Evolutionary conservation across 1,284 basidiomycete genomes (phyloP), one percentile per base, ranked within the genome.

Genomic region (Ceratobasidium papillatum): DNA sequence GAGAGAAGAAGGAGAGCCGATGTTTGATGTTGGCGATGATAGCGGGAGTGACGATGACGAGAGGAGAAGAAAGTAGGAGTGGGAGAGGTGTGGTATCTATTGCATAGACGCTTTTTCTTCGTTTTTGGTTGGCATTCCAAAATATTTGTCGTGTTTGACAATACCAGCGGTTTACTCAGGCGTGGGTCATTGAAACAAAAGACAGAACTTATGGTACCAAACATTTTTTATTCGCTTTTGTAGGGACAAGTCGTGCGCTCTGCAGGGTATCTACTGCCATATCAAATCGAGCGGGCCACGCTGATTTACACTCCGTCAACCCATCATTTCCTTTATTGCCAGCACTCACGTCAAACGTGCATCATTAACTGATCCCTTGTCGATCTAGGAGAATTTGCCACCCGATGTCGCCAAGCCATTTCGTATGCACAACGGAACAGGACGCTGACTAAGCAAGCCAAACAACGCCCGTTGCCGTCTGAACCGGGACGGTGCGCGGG

Each of bases 31-130:
- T 78, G 82, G 84, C 41, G 79, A 86, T 1, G 85, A 84, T 0
- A 85, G 85, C 78, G 82, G 84, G 47, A 78, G 86, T 3, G 86
- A 84, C 0, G 85, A 85, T 30, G 85, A 83, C 30, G 83, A 85
- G 0, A 56, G 51, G 32, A 36, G 30, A 17, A 63, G 75, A 45
- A 51, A 74, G 25, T 52, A n/a, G 51, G 56, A 41, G 75, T 22
- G 62, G 17, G 76, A 19, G 62, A 47, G 34, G 61, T 59, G 14
- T 65, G 45, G 56, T 38, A 74, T 43, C 61, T 51, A 47, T 73
- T 47, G 58, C 41, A 64, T 68, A 74, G 74, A 47, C 45, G 3
- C 19, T 74, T 74, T 36, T 71, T 63, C 11, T 74, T 74, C 45
- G 59, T 63, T 43, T 43, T 49, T 63, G 4, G 25, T n/a, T 32